Conservation (phyloP, 345 rosid species). For the Iberis pinnata region DNA sequence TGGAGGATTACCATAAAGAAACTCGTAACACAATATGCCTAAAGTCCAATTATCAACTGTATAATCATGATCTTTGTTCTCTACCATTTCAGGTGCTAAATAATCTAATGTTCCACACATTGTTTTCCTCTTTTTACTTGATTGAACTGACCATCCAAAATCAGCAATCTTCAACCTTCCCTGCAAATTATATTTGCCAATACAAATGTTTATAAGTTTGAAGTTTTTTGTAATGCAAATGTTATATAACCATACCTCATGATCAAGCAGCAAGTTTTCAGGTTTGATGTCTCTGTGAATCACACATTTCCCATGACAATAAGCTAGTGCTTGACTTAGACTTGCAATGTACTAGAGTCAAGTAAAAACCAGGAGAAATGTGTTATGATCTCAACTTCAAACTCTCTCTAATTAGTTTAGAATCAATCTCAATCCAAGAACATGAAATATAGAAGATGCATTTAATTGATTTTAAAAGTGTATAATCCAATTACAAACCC, state of each 20-base stretch:
- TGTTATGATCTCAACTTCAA: too few relatives aligned
- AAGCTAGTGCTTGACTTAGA: constrained; percentile 74
- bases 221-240: background rate
- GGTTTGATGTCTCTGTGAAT: constrained; percentile 98
- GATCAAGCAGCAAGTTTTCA: constrained; percentile 91
- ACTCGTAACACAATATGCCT: constrained; percentile 88
- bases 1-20: constrained; percentile 86
- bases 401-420: too few relatives aligned
- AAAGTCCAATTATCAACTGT: constrained; percentile 97
- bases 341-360: constrained; percentile 75
- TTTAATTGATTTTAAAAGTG: too few relatives aligned
- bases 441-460: too few relatives aligned
- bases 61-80: constrained; percentile 75
- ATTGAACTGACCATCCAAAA: constrained; percentile 99
- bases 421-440: too few relatives aligned
- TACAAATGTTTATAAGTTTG: background rate
- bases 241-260: constrained; percentile 65
- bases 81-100: constrained; percentile 96
- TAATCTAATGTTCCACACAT: constrained; percentile 98
- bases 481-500: too few relatives aligned
- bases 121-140: constrained; percentile 76
- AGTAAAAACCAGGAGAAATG: too few relatives aligned
- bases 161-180: constrained; percentile 92
- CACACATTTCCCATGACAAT: constrained; percentile 85
- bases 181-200: constrained; percentile 27